Evolutionary conservation across 805 yeast genomes (phyloP), one percentile per base, ranked within the genome.

Genomic region (Yarrowia osloensis): DNA sequence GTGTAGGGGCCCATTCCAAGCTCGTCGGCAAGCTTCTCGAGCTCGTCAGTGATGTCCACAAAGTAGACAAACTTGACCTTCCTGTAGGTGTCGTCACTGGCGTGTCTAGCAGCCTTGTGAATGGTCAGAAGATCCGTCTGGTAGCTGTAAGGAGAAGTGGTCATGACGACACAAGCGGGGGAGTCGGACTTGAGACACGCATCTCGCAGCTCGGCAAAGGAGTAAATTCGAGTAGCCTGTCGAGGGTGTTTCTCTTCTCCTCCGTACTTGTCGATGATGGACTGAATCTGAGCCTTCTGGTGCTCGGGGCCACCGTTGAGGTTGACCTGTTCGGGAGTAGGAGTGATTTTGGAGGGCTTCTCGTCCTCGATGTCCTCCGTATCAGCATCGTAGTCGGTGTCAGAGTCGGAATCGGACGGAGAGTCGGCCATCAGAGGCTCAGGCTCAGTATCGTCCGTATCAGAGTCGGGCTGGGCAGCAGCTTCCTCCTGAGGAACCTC

Each of bases 261-360:
- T 22, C 63, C 63, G 28, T 40, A 57, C 28, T 40, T 26, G 22
- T 57, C 63, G 6, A 57, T 57, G 15, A 57, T 57, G 2, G 63
- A 57, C 49, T 29, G 24, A 28, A 57, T 57, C 49, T 57, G 63
- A 37, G 63, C 63, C 63, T 57, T 40, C 17, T 57, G 63, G 49
- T 26, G 22, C 35, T 39, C 63, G 29, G 62, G 62, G 1, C 63
- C 63, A 2, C 49, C 63, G 28, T 57, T 57, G 49, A 57, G 63
- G 37, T 57, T 57, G 63, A 57, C 8, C 28, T 57, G 11, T 28
- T 28, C 63, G 3, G 63, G 37, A n/a, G 24, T 15, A 40, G 63
- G 49, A 28, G 63, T 57, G 63, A 57, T 57, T 21, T 57, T 57
- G 13, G 63, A 57, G 19, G 63, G 63, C 63, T 57, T 40, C 21